phyloP scores from a whole-genome alignment of 768 basidiomycete genomes.

The Dacryopinax spathularia region DNA sequence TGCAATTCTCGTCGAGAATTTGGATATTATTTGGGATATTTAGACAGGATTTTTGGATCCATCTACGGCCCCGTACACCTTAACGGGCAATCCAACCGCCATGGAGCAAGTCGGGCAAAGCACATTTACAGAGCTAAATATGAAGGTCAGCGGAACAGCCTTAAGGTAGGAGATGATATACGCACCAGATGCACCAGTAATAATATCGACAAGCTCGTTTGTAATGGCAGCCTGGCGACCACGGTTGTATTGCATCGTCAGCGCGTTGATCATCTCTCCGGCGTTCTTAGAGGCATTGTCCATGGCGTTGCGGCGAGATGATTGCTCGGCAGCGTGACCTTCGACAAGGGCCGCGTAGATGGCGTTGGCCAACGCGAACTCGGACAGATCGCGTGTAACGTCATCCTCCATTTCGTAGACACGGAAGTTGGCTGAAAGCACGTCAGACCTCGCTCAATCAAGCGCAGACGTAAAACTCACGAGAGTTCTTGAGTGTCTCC shows the following conservation, averaged over 20 bases:
- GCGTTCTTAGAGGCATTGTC: slow-evolving; percentile 99
- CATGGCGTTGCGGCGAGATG: slow-evolving; percentile 94
- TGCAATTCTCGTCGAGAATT: not conserved
- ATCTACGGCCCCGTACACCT: not conserved
- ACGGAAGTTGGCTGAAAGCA: slow-evolving; percentile 61
- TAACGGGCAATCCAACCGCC: not conserved
- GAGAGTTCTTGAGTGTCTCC: slow-evolving; percentile 63
- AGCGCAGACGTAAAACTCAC: slow-evolving; percentile 32
- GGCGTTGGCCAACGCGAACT: slow-evolving; percentile 93
- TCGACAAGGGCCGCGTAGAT: slow-evolving; percentile 89
- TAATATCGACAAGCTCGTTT: slow-evolving; percentile 86
- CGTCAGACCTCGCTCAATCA: not conserved
- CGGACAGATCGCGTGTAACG: slow-evolving; percentile 78
- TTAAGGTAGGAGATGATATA: not conserved
- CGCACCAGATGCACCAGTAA: slow-evolving; percentile 45
- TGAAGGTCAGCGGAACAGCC: not conserved
- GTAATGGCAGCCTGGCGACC: slow-evolving; percentile 97
- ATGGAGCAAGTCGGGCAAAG: too few species aligned
- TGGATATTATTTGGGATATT: slow-evolving; percentile 4
- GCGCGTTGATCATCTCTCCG: slow-evolving; percentile 70
- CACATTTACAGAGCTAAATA: not conserved
- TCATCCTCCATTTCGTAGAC: slow-evolving; percentile 98
- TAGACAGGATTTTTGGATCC: slow-evolving; percentile 1
- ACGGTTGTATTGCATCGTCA: slow-evolving; percentile 95
- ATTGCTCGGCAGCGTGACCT: slow-evolving; percentile 89